Evolutionary conservation across 495 filamentous ascomycete species (phyloP), one percentile per base, ranked within the genome.

Genomic region (Extremus antarcticus): DNA sequence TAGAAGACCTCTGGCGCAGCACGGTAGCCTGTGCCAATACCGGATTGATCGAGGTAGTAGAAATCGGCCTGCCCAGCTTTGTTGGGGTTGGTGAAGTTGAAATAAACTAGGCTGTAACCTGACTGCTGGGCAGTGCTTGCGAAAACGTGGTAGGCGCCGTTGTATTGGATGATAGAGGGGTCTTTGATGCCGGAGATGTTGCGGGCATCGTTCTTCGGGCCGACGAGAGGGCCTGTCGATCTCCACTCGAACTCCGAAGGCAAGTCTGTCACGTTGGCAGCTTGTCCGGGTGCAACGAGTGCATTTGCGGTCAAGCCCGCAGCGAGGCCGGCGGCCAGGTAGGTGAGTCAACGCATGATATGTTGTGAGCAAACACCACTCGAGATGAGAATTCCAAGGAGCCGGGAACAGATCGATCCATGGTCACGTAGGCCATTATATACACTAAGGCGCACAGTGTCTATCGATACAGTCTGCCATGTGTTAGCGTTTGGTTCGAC

Each of bases 141-240:
- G 43, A 64, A 66, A 29, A 66, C 64, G 38, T 64, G 64, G 13
- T 60, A 48, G 17, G 63, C 53, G 57, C 58, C 61, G 17, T 64
- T 56, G 56, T 64, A 62, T 24, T 35, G 41, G 25, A 64, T 58
- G 20, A 51, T 35, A 32, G 61, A 61, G 40, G 62, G 62, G 55
- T 66, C 64, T 52, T 66, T 66, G 58, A 66, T 53, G n/a, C 45
- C 59, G n/a, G 46, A 61, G 47, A 63, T 58, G 35, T 51, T 53
- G 2, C 45, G 38, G 40, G 40, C 53, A 40, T 63, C 61, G 43
- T 51, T 54, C 47, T 62, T 59, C 1, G 64, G 58, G 23, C 25
- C 13, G 9, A 59, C 50, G 4, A 66, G 53, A 3, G 58, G 35
- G 19, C 45, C 58, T 20, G 54, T 57, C 38, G 64, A 66, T 45